Base-by-base conservation (phyloP, 2,329 filamentous ascomycete species). In the Dactylonectria estremocensis region DNA sequence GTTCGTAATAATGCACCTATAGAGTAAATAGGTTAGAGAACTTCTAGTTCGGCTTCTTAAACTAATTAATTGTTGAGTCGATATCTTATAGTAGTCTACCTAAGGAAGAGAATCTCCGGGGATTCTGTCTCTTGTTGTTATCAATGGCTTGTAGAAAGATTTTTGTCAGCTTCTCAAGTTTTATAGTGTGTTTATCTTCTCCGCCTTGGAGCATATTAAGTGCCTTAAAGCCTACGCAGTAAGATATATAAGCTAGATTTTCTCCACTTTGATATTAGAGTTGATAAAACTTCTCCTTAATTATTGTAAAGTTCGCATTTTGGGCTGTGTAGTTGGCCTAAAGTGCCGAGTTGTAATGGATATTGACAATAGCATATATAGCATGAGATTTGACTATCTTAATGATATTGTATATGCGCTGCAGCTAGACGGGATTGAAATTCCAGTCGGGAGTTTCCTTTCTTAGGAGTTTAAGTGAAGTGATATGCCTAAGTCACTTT, bases 241-340 rank as follows among this genome's bases (percentile, higher is more conserved):
- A 84, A 1, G 86, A 84, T 74, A 88, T 88, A 78, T 87, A 89
- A 1, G 82, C 86, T 24, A 90, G 78, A 66, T 84, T 85, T 4
- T 80, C 81, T 11, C 83, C 88, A 68, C 90, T 89, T 72, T 91
- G 89, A 22, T 84, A 80, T 89, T 88, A 91, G 2, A 89, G 80
- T 10, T 81, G 79, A 28, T 85, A 84, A 67, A 90, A 87, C 68
- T 86, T 85, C 69, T 89, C 86, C 70, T 90, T 85, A 11, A 91
- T 88, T 70, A 80, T 77, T 0, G 84, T 84, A 3, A 84, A 66
- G 68, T 90, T 87, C 1, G 86, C 85, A 3, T 77, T 79, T 0
- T 80, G 43, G 1, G 78, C 74, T 1, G 84, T 84, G 5, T 88
- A 78, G 72, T 90, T 88, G 5, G 86, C 86, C 88, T 88, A 91